These are phyloP conservation scores for Wallacemonas sp. DNA, from an alignment of 208 protist species.

Conservation along the genomic window DNA sequence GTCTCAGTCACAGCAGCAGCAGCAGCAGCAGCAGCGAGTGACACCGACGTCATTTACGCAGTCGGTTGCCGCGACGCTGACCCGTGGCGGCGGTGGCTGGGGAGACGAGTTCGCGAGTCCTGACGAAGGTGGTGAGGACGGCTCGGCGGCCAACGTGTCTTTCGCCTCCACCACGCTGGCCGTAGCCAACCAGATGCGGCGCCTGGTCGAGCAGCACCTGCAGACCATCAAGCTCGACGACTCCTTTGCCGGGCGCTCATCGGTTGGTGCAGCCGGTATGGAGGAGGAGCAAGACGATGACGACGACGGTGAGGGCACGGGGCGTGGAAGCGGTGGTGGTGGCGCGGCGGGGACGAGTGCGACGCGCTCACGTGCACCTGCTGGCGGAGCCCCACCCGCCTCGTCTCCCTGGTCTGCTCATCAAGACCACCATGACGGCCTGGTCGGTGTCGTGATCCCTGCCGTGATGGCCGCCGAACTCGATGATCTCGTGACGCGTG, in stretches of 20 bases:
- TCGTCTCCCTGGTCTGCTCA: background rate
- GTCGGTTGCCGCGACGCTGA: background rate
- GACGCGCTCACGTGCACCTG: no score
- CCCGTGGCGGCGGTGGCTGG: background rate
- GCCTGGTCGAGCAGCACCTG: constrained; percentile 7
- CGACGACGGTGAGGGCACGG: background rate
- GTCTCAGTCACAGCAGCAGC: no score
- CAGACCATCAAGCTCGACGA: constrained; percentile 9
- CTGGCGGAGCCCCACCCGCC: no score
- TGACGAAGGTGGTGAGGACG: constrained; percentile 4
- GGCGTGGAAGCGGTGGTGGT: background rate
- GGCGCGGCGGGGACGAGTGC: no score
- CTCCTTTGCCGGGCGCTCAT: constrained; percentile 14
- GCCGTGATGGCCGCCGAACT: constrained; percentile 29
- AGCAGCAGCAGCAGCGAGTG: no score
- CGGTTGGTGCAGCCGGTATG: no score
- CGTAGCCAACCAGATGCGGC: constrained; percentile 7
- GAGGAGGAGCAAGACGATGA: background rate
- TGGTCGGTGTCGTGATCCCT: constrained; percentile 16
- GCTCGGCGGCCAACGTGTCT: constrained; percentile 16
- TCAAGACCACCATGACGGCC: background rate
- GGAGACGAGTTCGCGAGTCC: background rate
- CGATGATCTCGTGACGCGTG: constrained; percentile 23
- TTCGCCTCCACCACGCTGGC: constrained; percentile 16
- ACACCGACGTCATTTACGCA: constrained; percentile 1